Percentiles rank a stretch among this genome's conserved stretches.
phyloP scores from a whole-genome alignment of 768 basidiomycete species.

The Lactifluus volemus region DNA sequence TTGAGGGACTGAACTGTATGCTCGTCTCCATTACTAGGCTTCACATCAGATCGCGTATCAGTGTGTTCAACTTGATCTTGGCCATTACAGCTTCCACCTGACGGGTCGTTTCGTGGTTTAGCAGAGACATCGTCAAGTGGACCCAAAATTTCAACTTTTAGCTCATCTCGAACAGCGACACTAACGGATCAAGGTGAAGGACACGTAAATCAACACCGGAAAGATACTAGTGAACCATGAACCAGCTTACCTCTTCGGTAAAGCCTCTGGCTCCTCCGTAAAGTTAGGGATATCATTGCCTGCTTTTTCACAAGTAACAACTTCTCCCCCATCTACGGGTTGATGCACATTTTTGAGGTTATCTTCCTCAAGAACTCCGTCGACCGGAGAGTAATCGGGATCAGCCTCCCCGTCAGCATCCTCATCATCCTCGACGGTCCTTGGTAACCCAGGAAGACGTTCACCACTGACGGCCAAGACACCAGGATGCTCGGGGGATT shows the following conservation, averaged over 20 bases:
- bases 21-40: neutral
- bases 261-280: neutral
- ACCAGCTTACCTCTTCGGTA: neutral
- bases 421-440: neutral
- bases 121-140: neutral
- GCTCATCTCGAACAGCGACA: neutral
- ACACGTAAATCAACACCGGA: neutral
- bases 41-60: neutral
- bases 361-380: neutral
- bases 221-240: too few species aligned
- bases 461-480: neutral
- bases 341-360: neutral
- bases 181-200: neutral
- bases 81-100: neutral
- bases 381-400: constrained; percentile 12
- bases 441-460: neutral
- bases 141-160: neutral
- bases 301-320: neutral
- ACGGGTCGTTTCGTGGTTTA: neutral
- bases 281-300: neutral
- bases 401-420: constrained; percentile 20
- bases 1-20: constrained; percentile 13
- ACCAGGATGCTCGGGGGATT: neutral
- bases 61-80: neutral
- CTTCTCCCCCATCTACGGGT: neutral